Percentiles rank a stretch among this genome's conserved stretches.
Conservation (phyloP, 768 basidiomycete genomes). For the Lentinula edodes region DNA sequence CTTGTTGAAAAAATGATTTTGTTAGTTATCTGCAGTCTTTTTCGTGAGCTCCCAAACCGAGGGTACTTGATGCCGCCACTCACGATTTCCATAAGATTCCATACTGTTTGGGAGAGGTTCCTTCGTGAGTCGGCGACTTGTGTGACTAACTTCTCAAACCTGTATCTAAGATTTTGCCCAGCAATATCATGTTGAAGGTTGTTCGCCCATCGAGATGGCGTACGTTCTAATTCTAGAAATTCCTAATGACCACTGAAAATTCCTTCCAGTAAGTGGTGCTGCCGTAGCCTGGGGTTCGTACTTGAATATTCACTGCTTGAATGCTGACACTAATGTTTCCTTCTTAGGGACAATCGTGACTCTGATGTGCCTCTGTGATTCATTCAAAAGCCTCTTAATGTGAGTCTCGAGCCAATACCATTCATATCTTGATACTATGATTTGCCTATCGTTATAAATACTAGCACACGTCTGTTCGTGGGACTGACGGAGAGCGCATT, state of each 20-base stretch:
- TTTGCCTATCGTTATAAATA: background rate
- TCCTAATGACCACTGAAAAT: background rate
- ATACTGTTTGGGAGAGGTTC: constrained; percentile 29
- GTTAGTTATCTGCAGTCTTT: constrained; percentile 28
- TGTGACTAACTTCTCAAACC: background rate
- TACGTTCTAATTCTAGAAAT: constrained; percentile 10
- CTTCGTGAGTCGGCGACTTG: constrained; percentile 19
- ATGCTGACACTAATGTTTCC: background rate
- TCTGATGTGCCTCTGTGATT: constrained; percentile 26
- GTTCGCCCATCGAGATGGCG: constrained; percentile 26
- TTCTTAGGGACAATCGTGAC: constrained; percentile 22
- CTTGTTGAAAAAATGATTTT: background rate
- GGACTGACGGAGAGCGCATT: constrained; percentile 35
- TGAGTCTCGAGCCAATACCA: constrained; percentile 6
- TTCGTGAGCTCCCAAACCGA: constrained; percentile 17
- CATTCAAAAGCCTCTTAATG: constrained; percentile 24
- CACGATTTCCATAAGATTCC: constrained; percentile 17
- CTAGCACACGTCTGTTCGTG: constrained; percentile 32
- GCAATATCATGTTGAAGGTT: constrained; percentile 28
- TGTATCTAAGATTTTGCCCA: background rate
- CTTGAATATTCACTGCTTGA: background rate
- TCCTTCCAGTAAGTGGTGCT: constrained; percentile 21
- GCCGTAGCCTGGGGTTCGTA: constrained; percentile 27
- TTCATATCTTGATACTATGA: too few species aligned
- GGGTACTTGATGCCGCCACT: background rate